Percentiles rank a stretch among this genome's conserved stretches.
Conservation (phyloP, 2,329 filamentous ascomycete species). For the Sarocladium strictum region DNA sequence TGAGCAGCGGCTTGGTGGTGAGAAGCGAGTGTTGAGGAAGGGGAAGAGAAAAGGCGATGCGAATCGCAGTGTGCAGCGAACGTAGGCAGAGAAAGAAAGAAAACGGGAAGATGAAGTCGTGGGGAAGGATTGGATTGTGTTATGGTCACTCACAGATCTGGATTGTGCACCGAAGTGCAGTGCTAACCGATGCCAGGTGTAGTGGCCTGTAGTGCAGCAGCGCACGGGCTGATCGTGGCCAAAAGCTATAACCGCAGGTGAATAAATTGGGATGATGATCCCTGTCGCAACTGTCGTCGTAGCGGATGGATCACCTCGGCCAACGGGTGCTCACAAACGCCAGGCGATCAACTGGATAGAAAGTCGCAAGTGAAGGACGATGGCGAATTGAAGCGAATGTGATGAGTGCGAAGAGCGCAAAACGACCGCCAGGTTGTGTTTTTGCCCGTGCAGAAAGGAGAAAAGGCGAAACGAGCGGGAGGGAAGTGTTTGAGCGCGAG, state of each 20-base stretch:
- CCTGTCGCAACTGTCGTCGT: slow-evolving; percentile 4
- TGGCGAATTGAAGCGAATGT: slow-evolving; percentile 1
- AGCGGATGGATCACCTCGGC: slow-evolving; percentile 2
- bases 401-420: neutral
- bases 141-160: slow-evolving; percentile 7
- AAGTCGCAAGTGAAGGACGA: neutral
- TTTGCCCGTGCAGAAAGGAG: neutral
- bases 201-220: slow-evolving; percentile 2
- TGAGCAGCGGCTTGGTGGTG: neutral
- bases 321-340: neutral
- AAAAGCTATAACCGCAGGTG: slow-evolving; percentile 1
- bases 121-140: neutral
- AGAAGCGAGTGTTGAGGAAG: neutral
- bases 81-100: neutral
- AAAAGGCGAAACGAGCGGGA: neutral
- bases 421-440: neutral
- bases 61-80: neutral
- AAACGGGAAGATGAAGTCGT: neutral
- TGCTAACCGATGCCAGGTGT: too few relatives aligned
- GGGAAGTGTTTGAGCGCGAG: neutral
- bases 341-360: neutral
- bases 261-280: slow-evolving; percentile 6
- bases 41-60: neutral
- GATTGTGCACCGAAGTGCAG: slow-evolving; percentile 6
- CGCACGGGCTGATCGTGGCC: slow-evolving; percentile 2